Evolutionary conservation across 345 rosid species (phyloP).

Genomic region (Diplotaxis tenuifolia): DNA sequence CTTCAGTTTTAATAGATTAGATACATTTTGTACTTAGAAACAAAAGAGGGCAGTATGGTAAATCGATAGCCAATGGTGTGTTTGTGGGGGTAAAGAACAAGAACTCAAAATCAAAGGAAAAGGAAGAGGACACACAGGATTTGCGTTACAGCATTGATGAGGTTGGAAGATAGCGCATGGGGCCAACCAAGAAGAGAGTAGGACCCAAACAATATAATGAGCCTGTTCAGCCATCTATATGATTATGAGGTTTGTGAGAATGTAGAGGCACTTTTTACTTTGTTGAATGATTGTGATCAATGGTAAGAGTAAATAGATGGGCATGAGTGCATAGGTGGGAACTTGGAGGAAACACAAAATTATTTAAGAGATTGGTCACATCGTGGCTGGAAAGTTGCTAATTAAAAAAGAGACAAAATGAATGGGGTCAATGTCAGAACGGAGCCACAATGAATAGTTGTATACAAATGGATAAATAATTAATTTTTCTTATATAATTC

Average conservation of each 20-base stretch:
- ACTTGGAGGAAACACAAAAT: slow-evolving; percentile 22
- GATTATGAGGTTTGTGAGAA: slow-evolving; percentile 1
- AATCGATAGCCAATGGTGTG: slow-evolving; percentile 19
- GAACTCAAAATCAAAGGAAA: background rate
- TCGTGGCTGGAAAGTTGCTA: slow-evolving; percentile 26
- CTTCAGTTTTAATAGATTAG: too few relatives aligned
- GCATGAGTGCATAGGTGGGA: slow-evolving; percentile 26
- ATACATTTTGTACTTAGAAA: slow-evolving; percentile 21
- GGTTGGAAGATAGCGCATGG: slow-evolving; percentile 34
- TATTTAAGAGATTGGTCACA: slow-evolving; percentile 22
- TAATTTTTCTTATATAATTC: background rate
- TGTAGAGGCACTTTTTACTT: background rate
- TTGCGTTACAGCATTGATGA: slow-evolving; percentile 37
- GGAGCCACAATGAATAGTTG: background rate
- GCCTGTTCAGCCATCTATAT: background rate
- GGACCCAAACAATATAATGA: slow-evolving; percentile 10
- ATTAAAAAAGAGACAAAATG: slow-evolving; percentile 11
- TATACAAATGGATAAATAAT: background rate
- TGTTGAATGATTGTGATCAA: slow-evolving; percentile 8
- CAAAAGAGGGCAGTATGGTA: slow-evolving; percentile 8
- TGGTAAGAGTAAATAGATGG: background rate
- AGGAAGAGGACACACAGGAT: background rate
- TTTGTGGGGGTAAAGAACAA: slow-evolving; percentile 18
- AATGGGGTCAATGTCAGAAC: slow-evolving; percentile 26
- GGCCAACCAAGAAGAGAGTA: slow-evolving; percentile 11